These are phyloP conservation scores for Fraxinus baroniana DNA, from an alignment of 305 asterid species.

Conservation along the genomic window DNA sequence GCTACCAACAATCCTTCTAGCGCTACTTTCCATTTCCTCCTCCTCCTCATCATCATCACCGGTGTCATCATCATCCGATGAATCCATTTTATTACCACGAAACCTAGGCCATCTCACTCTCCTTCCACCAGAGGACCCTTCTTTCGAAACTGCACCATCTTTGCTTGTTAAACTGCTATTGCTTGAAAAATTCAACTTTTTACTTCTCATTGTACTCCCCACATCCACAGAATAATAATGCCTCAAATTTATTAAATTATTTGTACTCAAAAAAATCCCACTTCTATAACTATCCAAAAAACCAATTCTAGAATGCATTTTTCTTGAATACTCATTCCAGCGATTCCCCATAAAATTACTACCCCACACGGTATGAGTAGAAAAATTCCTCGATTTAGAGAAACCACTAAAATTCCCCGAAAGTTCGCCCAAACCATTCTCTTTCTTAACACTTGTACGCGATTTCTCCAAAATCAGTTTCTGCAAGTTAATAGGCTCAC, in stretches of 20 bases:
- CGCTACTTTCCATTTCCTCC: constrained; percentile 29
- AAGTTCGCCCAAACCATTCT: constrained; percentile 2
- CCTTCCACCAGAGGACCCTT: constrained; percentile 26
- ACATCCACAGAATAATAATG: constrained; percentile 47
- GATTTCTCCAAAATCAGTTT: constrained; percentile 38
- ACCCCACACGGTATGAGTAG: constrained; percentile 27
- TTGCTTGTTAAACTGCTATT: constrained; percentile 34
- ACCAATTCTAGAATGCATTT: constrained; percentile 24
- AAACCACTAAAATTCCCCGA: constrained; percentile 22
- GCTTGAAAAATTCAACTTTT: constrained; percentile 33
- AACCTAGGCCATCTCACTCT: constrained; percentile 58
- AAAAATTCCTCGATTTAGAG: constrained; percentile 33
- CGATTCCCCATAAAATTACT: constrained; percentile 22
- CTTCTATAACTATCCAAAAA: constrained; percentile 20
- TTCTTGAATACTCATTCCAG: constrained; percentile 20
- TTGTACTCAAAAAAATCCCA: constrained; percentile 26
- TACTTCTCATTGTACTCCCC: constrained; percentile 19
- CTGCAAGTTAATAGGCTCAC: constrained; percentile 53
- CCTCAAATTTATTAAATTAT: constrained; percentile 31
- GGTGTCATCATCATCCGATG: constrained; percentile 50
- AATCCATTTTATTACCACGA: constrained; percentile 29
- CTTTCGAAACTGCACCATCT: constrained; percentile 28
- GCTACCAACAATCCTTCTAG: constrained; percentile 41
- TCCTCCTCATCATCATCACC: constrained; percentile 41
- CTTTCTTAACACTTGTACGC: constrained; percentile 6